Evolutionary conservation across 2,329 filamentous ascomycete species (phyloP).

Genomic region (Colletotrichum phormii): DNA sequence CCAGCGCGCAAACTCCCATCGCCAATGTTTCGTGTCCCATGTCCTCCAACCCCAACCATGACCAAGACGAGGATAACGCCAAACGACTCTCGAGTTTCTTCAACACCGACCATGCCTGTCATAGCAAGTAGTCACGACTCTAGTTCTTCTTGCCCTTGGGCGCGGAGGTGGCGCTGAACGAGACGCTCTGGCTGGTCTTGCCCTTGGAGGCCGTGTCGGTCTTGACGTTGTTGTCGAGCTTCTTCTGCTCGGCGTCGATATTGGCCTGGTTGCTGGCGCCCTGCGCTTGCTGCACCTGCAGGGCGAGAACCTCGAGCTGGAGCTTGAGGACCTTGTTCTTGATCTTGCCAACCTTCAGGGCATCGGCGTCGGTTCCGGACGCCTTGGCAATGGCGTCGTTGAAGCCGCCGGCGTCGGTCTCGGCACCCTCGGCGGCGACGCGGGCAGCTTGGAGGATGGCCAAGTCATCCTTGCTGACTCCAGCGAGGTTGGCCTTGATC

Average conservation of each 20-base stretch:
- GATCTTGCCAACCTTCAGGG: slow-evolving; percentile 66
- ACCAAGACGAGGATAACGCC: slow-evolving; percentile 3
- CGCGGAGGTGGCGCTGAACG: slow-evolving; percentile 46
- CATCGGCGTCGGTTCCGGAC: slow-evolving; percentile 52
- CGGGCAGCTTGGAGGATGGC: slow-evolving; percentile 62
- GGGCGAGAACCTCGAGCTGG: slow-evolving; percentile 61
- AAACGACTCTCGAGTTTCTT: neutral
- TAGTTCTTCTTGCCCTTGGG: neutral
- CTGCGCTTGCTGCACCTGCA: slow-evolving; percentile 64
- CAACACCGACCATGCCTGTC: neutral
- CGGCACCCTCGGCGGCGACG: slow-evolving; percentile 64
- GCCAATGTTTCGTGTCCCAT: slow-evolving; percentile 8
- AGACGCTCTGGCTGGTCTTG: slow-evolving; percentile 48
- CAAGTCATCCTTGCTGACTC: slow-evolving; percentile 59
- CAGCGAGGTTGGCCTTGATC: slow-evolving; percentile 52
- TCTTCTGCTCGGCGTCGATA: slow-evolving; percentile 59
- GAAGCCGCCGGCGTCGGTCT: slow-evolving; percentile 58
- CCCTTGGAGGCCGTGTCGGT: slow-evolving; percentile 49
- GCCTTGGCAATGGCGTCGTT: slow-evolving; percentile 64
- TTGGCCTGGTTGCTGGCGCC: slow-evolving; percentile 55
- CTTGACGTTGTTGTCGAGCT: slow-evolving; percentile 65
- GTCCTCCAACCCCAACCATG: neutral
- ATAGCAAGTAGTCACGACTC: neutral
- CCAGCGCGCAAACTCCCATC: slow-evolving; percentile 15
- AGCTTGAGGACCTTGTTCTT: slow-evolving; percentile 73